Evolutionary conservation across 2,329 filamentous ascomycete genomes (phyloP), one percentile per base, ranked within the genome.

Genomic region (Botrytis cinerea): DNA sequence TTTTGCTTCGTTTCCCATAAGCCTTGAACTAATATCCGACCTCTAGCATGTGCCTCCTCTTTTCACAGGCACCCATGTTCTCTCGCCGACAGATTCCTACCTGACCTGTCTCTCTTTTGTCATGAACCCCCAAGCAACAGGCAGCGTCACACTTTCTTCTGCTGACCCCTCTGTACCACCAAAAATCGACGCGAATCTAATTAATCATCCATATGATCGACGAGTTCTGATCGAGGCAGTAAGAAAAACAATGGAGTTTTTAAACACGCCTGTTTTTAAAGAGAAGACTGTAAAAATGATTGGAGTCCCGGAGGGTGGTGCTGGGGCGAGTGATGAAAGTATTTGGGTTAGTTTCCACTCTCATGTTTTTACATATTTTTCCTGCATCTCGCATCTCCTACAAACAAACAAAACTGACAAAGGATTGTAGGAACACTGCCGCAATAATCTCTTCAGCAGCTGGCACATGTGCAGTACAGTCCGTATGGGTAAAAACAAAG

Each of bases 111-210:
- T 84, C 0, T 82, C 85, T 0, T 87, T 88, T 75, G 75, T 86
- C 32, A 86, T 87, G 81, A 88, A 91, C 77, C 83, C 85, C 1
- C 86, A 89, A 78, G 84, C 78, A 81, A 89, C 85, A 7, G 92
- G 92, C 18, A 86, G 84, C 2, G 90, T 94, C 5, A 86, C 82
- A 4, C 86, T 94, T 6, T 84, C 83, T 35, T 90, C 88, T 0
- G 82, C 87, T 0, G 86, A 93, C 78, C 91, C 91, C 0, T 86
- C 87, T 1, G 90, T 92, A 71, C 82, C 85, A 4, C 92, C 92
- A 0, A 81, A 86, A 4, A 91, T 93, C 76, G 83, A 84, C 66
- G 91, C 90, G 81, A 88, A 89, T 28, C 80, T 90, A 86, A 89
- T 87, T 1, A 81, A 81, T 0, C 84, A 88, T 66, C 85, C 86